Conservation (phyloP, 139 green algal species). For the Picochlorum costavermella region DNA sequence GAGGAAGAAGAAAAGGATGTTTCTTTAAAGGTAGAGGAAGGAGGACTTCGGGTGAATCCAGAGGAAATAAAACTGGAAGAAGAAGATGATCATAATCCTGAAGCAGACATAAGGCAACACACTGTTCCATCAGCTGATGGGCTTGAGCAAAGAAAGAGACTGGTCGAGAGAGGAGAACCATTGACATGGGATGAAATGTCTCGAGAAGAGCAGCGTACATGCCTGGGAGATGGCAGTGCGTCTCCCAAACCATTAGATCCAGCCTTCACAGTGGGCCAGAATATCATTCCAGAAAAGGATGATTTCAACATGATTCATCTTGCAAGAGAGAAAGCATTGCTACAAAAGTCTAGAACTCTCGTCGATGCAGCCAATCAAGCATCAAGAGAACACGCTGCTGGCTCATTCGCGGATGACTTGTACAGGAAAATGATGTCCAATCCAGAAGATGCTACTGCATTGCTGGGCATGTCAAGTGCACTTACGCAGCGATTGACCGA, state of each 20-base stretch:
- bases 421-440: conserved; percentile 35
- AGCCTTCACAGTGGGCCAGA: conserved; percentile 30
- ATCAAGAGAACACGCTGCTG: conserved; percentile 8
- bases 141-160: conserved; percentile 6
- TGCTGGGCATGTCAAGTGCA: conserved; percentile 6
- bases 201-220: conserved; percentile 15
- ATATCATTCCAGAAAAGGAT: conserved; percentile 69
- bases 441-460: conserved; percentile 8
- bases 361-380: conserved; percentile 22
- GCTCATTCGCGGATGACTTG: conserved; percentile 22
- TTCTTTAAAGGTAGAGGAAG: not conserved
- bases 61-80: conserved; percentile 24
- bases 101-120: not conserved
- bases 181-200: conserved; percentile 23
- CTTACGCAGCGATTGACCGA: conserved; percentile 33
- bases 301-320: conserved; percentile 50
- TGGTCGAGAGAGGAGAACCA: conserved; percentile 15
- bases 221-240: not conserved
- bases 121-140: not conserved
- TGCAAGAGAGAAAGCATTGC: conserved; percentile 47
- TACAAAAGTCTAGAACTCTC: conserved; percentile 21
- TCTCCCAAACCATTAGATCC: conserved; percentile 51
- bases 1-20: conserved; percentile 14
- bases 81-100: conserved; percentile 10
- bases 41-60: conserved; percentile 1